Percentiles rank a stretch among this genome's conserved stretches.
phyloP scores from a whole-genome alignment of 306 rosid genomes.

The Mucuna pruriens region DNA sequence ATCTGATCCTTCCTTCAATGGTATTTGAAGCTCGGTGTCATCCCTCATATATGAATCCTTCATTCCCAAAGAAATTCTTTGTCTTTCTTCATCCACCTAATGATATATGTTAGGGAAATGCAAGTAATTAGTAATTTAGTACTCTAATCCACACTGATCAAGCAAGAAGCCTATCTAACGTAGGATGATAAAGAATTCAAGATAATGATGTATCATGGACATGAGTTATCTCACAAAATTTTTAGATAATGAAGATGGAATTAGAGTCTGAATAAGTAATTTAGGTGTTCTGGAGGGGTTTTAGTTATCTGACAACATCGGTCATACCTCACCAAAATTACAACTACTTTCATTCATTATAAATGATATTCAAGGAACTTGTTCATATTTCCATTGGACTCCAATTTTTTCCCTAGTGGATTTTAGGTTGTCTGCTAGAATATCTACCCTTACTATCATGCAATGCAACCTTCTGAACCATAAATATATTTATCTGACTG shows the following conservation, averaged over 20 bases:
- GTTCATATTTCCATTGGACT: slow-evolving; percentile 9
- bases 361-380: neutral
- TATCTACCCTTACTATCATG: neutral
- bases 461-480: slow-evolving; percentile 4
- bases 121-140: slow-evolving; percentile 27
- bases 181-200: slow-evolving; percentile 2
- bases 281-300: neutral
- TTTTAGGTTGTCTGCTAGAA: neutral
- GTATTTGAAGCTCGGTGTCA: slow-evolving; percentile 33
- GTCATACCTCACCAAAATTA: neutral
- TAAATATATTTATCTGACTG: neutral
- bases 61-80: slow-evolving; percentile 90
- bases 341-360: slow-evolving; percentile 1
- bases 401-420: neutral
- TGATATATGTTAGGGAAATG: slow-evolving; percentile 25
- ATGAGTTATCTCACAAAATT: neutral
- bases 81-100: slow-evolving; percentile 79
- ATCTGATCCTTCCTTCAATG: slow-evolving; percentile 51
- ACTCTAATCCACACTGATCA: slow-evolving; percentile 9
- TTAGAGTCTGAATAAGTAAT: neutral
- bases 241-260: neutral
- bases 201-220: neutral
- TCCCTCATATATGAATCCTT: slow-evolving; percentile 63
- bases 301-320: neutral
- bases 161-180: slow-evolving; percentile 5